phyloP scores from a whole-genome alignment of 1,284 basidiomycete genomes.

The Leucoagaricus sp. region DNA sequence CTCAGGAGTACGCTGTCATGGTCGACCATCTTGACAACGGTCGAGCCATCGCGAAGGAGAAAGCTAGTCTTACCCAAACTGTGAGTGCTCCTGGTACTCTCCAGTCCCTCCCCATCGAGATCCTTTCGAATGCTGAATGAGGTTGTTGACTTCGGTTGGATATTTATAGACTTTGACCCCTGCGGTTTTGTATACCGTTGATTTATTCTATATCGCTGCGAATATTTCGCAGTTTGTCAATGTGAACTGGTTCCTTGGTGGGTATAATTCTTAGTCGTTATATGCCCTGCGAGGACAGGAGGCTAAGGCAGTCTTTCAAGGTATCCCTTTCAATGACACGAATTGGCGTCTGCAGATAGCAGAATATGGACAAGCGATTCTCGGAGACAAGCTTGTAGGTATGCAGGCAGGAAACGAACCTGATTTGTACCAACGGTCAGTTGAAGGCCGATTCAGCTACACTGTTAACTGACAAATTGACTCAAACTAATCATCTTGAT shows the following conservation, averaged over 20 bases:
- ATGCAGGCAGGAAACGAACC: slow-evolving; percentile 73
- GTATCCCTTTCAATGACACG: slow-evolving; percentile 52
- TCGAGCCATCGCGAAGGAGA: slow-evolving; percentile 51
- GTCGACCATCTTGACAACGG: slow-evolving; percentile 46
- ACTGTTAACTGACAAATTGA: too few species aligned
- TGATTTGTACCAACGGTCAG: slow-evolving; percentile 57
- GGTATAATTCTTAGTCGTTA: slow-evolving; percentile 22
- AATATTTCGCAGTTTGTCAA: slow-evolving; percentile 59
- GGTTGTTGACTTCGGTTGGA: background rate
- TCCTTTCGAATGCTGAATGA: background rate
- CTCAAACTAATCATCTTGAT: background rate
- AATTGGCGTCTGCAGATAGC: slow-evolving; percentile 58
- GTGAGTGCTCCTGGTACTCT: slow-evolving; percentile 36
- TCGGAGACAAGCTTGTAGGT: slow-evolving; percentile 61
- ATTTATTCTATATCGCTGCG: slow-evolving; percentile 38
- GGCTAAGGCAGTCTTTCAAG: too few species aligned
- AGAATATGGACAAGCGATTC: slow-evolving; percentile 42
- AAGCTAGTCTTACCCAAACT: slow-evolving; percentile 39
- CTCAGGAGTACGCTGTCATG: slow-evolving; percentile 63
- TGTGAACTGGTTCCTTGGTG: slow-evolving; percentile 62
- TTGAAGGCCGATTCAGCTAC: too few species aligned
- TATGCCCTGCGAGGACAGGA: slow-evolving; percentile 21
- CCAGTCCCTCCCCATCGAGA: background rate
- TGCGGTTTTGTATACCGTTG: slow-evolving; percentile 54
- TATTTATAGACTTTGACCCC: slow-evolving; percentile 52